phyloP scores from a whole-genome alignment of 1,284 basidiomycete genomes.

The Thelephora terrestris region DNA sequence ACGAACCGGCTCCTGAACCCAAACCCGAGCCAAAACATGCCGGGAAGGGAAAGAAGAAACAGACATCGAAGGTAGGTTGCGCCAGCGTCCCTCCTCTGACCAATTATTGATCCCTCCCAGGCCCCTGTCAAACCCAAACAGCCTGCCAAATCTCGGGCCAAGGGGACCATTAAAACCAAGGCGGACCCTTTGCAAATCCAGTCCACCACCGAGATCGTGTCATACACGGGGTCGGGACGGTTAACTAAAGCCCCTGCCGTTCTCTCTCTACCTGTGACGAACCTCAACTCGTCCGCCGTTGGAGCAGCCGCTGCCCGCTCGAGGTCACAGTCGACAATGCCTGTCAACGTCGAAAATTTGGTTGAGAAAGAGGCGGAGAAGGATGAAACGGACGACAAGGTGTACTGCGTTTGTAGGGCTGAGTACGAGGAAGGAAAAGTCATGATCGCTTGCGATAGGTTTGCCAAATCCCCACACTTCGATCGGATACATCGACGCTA shows the following conservation, averaged over 20 bases:
- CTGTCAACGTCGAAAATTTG: slow-evolving; percentile 29
- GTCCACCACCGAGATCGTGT: neutral
- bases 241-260: slow-evolving; percentile 12
- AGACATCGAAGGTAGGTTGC: slow-evolving; percentile 29
- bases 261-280: slow-evolving; percentile 1
- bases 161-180: slow-evolving; percentile 27
- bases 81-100: neutral
- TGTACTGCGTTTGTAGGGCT: slow-evolving; percentile 79
- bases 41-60: slow-evolving; percentile 2
- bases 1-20: neutral
- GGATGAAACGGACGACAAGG: slow-evolving; percentile 56
- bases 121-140: slow-evolving; percentile 28
- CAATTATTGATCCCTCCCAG: slow-evolving; percentile 17
- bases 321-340: slow-evolving; percentile 59
- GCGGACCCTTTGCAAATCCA: slow-evolving; percentile 10
- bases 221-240: neutral
- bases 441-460: slow-evolving; percentile 90
- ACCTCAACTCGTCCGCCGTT: slow-evolving; percentile 15
- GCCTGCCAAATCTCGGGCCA: slow-evolving; percentile 31
- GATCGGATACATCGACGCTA: neutral
- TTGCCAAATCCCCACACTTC: slow-evolving; percentile 10
- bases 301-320: slow-evolving; percentile 39
- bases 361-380: slow-evolving; percentile 36
- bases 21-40: neutral
- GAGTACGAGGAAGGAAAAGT: slow-evolving; percentile 71